Evolutionary conservation across 2,329 filamentous ascomycete genomes (phyloP).

Genomic region (Onygenales sp.): DNA sequence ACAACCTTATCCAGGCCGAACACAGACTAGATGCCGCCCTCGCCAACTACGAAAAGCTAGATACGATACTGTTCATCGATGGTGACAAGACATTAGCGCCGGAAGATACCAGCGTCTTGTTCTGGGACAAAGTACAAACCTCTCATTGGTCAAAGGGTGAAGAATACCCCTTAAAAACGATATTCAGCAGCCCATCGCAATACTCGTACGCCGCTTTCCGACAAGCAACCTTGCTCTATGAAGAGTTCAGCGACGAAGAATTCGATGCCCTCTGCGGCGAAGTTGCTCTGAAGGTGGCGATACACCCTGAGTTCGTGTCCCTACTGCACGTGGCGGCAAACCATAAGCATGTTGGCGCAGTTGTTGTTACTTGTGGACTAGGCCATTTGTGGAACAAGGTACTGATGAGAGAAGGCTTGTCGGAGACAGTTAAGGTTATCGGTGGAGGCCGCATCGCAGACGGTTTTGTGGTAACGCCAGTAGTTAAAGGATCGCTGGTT

Average conservation of each 20-base stretch:
- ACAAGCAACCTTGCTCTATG: conserved; percentile 45
- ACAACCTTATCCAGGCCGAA: conserved; percentile 28
- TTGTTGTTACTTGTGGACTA: conserved; percentile 50
- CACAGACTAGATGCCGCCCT: conserved; percentile 26
- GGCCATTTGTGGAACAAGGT: conserved; percentile 47
- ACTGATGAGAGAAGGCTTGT: conserved; percentile 35
- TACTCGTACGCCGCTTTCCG: conserved; percentile 49
- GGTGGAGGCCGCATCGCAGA: conserved; percentile 42
- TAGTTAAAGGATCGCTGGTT: conserved; percentile 43
- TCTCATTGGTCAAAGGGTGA: not conserved
- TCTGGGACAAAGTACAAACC: conserved; percentile 33
- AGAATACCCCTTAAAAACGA: conserved; percentile 22
- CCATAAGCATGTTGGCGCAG: conserved; percentile 31
- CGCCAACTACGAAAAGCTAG: conserved; percentile 10
- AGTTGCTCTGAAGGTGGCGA: conserved; percentile 31
- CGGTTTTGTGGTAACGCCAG: conserved; percentile 42
- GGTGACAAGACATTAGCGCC: conserved; percentile 47
- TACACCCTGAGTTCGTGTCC: conserved; percentile 41
- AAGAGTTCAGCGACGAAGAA: conserved; percentile 31
- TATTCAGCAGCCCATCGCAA: conserved; percentile 40
- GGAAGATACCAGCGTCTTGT: conserved; percentile 42
- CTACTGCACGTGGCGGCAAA: conserved; percentile 30
- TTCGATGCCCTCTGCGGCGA: conserved; percentile 39
- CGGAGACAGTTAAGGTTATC: conserved; percentile 39
- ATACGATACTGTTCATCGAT: conserved; percentile 48